Conservation (phyloP, 345 rosid genomes). For the Euclidium syriacum region DNA sequence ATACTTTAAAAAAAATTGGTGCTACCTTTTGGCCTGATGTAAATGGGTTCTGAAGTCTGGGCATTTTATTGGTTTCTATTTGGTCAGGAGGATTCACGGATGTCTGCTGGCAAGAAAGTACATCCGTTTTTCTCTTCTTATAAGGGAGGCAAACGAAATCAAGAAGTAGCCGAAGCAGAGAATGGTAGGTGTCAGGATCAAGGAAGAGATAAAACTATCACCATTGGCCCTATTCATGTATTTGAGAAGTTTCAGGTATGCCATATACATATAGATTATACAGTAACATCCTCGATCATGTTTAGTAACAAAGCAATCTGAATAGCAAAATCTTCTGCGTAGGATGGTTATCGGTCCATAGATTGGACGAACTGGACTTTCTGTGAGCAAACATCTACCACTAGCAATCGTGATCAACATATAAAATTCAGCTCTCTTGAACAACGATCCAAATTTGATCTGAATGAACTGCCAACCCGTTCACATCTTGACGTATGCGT, state of each 20-base stretch:
- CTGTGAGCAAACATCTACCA: conserved; percentile 33
- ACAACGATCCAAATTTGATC: conserved; percentile 29
- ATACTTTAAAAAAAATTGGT: not conserved
- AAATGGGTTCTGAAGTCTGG: not conserved
- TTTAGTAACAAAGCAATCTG: not conserved
- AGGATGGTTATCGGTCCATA: conserved; percentile 44
- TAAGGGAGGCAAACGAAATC: conserved; percentile 46
- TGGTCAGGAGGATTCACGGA: conserved; percentile 67
- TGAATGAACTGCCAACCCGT: conserved; percentile 33
- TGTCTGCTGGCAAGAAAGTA: conserved; percentile 64
- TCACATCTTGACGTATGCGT: conserved; percentile 21
- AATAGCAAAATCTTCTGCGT: conserved; percentile 9
- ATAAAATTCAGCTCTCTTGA: conserved; percentile 29
- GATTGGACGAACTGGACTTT: conserved; percentile 81
- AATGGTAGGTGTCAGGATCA: conserved; percentile 19
- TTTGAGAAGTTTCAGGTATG: conserved; percentile 68
- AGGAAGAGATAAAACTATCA: conserved; percentile 29
- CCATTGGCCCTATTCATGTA: conserved; percentile 80
- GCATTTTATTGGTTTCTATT: conserved; percentile 17
- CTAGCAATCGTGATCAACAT: conserved; percentile 14
- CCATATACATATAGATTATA: not conserved
- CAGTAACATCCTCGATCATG: not conserved
- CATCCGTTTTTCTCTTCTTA: conserved; percentile 78
- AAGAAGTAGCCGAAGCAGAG: conserved; percentile 37
- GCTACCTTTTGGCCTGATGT: not conserved